Evolutionary conservation across 1,284 basidiomycete species (phyloP), one percentile per base, ranked within the genome.

Genomic region (Bondarzewia mesenterica): DNA sequence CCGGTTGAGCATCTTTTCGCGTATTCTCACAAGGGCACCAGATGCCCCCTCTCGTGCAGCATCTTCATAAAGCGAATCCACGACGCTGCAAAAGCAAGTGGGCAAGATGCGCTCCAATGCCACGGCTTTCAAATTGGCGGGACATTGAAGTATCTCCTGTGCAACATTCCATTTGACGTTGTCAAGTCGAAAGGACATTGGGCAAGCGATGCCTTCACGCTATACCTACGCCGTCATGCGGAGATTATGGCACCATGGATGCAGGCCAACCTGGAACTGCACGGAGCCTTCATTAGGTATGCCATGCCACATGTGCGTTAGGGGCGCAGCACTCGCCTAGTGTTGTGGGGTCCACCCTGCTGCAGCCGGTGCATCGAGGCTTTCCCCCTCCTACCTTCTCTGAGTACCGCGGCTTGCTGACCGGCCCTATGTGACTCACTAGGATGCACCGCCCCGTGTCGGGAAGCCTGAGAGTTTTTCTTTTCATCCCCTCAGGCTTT

Each of bases 81-180:
- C 4, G 41, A 32, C 3, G 58, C 58, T 7, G 55, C 58, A 21
- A 45, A 47, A 4, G 52, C 46, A 5, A 58, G 53, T 0, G 54
- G 55, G 0, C 32, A 58, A 4, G 38, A 55, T 1, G 49, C 52
- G 0, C 39, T 62, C 2, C 53, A 62, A 23, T 64, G 63, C 0
- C 70, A 73, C 52, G 60, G 64, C 12, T 65, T 73, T 32, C 57
- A 62, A 3, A 72, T 72, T 26, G 67, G 72, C 0, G 56, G 63
- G 0, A 71, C 67, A 0, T 58, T 73, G 0, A 61, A 67, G 43
- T 70, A 69, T 42, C 62, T 73, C 0, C 57, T 71, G 1, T 46
- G 61, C 2, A 62, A 65, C 0, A 39, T 66, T 0, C 62, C 67
- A 2, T 66, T 71, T 36, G 63, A 70, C 0, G 60, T 59, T 0